Evolutionary conservation across 768 basidiomycete species (phyloP), one percentile per base, ranked within the genome.

Genomic region (Daedaleopsis nitida): DNA sequence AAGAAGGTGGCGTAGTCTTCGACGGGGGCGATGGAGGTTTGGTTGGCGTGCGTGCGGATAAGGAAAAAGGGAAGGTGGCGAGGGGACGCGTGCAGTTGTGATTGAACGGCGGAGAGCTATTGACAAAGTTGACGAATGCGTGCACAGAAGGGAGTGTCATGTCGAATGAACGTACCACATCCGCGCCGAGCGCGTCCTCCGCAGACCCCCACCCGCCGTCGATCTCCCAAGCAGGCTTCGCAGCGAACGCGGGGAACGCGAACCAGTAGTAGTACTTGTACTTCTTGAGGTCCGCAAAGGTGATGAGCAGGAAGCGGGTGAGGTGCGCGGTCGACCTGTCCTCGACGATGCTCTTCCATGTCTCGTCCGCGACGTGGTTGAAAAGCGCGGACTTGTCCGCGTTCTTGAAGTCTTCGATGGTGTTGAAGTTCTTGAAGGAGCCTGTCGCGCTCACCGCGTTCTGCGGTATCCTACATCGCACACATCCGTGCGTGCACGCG

Each of bases 251-350:
- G 2, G 97, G 96, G 73, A 98, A 97, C 0, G 92, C 91, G 70
- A 98, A 98, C 97, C 96, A 99, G 75, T 98, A 98, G 70, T 89
- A 95, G 72, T 94, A 98, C 66, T 89, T 90, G 80, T 97, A 98
- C 74, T 96, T 98, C 82, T 98, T 99, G 67, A 99, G 86, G 74
- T 99, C 97, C 0, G 97, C 93, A 67, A 88, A 98, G 0, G 95
- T 94, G 67, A 99, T 90, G 53, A 97, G 79, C 21, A 98, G 80
- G 77, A 98, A 98, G 5, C 83, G 83, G 57, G 83, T 91, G 43
- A 98, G 79, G 13, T 80, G 74, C 6, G 83, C 70, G 0, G 85
- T 77, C 62, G 86, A 80, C 47, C 81, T 81, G 57, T 79, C 82
- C 34, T 77, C 70, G 48, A 79, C 63, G 64, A 88, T 83, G 63